A percentile compares a stretch with the other conserved stretches of the same genome.
Evolutionary conservation across 345 rosid species (phyloP).

Genomic region (Trapa incisa): DNA sequence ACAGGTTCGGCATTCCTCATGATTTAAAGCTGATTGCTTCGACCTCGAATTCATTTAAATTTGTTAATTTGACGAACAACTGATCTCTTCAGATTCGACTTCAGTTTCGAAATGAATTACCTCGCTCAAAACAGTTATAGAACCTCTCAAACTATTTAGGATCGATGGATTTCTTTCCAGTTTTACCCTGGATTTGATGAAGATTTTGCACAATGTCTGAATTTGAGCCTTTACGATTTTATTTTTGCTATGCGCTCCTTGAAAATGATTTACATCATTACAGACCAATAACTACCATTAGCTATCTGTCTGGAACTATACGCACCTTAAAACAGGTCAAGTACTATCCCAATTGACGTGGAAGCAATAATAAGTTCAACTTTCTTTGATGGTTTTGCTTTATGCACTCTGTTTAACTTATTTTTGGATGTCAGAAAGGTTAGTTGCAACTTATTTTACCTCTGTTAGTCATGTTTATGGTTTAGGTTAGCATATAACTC

Average conservation of each 20-base stretch:
- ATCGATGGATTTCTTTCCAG: neutral
- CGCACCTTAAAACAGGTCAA: neutral
- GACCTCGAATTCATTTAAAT: neutral
- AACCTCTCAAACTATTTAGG: neutral
- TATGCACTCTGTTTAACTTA: neutral
- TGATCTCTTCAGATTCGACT: neutral
- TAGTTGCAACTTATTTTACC: conserved; percentile 5
- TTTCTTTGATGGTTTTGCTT: neutral
- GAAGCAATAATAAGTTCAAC: neutral
- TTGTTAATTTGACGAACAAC: neutral
- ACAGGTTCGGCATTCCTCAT: conserved; percentile 47
- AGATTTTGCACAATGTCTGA: neutral
- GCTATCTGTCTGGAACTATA: neutral
- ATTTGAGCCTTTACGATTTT: neutral
- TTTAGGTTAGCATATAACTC: conserved; percentile 42
- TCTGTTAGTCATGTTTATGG: conserved; percentile 24
- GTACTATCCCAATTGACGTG: neutral
- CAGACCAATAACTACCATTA: neutral
- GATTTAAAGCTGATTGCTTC: neutral
- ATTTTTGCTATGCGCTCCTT: neutral
- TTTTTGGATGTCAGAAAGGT: neutral
- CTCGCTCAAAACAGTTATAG: neutral
- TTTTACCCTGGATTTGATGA: neutral
- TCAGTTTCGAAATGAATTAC: neutral
- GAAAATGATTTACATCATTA: neutral